Base-by-base conservation (phyloP, 768 basidiomycete species). In the Paxillus ammoniavirescens region DNA sequence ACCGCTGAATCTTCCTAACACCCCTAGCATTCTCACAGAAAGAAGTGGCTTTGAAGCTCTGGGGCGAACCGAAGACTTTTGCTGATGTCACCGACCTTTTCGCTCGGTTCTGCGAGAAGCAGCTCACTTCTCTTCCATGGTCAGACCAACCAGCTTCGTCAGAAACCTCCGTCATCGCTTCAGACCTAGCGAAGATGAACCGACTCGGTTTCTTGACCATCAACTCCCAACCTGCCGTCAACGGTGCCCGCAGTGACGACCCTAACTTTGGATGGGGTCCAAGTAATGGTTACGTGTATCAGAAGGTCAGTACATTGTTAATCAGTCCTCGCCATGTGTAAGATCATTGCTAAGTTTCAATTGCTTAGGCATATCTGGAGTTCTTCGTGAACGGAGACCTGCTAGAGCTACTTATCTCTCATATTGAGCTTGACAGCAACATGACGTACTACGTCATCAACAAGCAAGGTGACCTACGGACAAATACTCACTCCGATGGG, bases 391-490 rank as follows among this genome's bases (percentile, higher is more conserved):
- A 81, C 38, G 87, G 92, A 0, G 73, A 79, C 48, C 76, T 94
- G 28, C 80, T 96, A 42, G 78, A 80, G 33, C 71, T 86, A 38
- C 83, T 95, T 37, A 79, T 94, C 46, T 76, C 83, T 15, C 81
- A 89, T 51, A 93, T 98, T 61, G 91, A 95, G 65, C 83, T 86
- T 15, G 92, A 97, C 64, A 81, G 82, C 55, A 83, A 87, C 61
- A 89, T 96, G 65, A 98, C 94, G 2, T 99, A 98, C 77, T 96
- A 98, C 64, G 92, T 94, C 45, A 96, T 98, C 71, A 98, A 98
- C 81, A 92, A 89, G 70, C 83, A 86, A 40, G 97, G 97, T 38
- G 95, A 98, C 69, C 76, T 99, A 47, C 83, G 87, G 51, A 98
- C 97, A 46, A 99, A 98, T 77, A 94, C 86, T 14, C 90, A 93